Conservation (phyloP, 2,329 filamentous ascomycete genomes). For the Amesomyces nigricolor region DNA sequence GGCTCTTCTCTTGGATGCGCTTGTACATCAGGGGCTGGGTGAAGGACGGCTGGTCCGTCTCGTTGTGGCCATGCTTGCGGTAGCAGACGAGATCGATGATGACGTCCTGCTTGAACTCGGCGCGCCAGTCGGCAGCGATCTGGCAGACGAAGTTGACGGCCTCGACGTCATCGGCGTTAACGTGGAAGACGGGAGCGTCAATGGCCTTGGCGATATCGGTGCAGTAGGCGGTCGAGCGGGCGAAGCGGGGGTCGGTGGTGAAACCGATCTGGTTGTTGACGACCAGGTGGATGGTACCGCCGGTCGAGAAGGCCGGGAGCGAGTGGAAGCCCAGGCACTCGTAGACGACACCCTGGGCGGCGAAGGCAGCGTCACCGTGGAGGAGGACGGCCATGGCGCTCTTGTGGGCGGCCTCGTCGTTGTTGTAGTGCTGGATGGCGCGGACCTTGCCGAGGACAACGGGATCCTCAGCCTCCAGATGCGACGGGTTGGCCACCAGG, state of each 20-base stretch:
- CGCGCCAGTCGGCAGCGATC: conserved; percentile 93
- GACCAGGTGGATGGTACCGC: conserved; percentile 92
- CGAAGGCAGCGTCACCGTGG: conserved; percentile 95
- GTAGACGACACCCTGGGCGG: conserved; percentile 94
- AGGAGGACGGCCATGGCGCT: conserved; percentile 94
- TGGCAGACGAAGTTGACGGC: conserved; percentile 98
- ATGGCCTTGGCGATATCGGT: conserved; percentile 99
- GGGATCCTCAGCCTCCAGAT: conserved; percentile 95
- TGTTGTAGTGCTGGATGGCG: conserved; percentile 98
- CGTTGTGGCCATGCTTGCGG: conserved; percentile 98
- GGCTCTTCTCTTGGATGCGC: conserved; percentile 78
- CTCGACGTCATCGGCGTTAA: conserved; percentile 97
- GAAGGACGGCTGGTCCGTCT: conserved; percentile 98
- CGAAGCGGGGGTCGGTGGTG: conserved; percentile 95
- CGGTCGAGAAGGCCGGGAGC: conserved; percentile 91
- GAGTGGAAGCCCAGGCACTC: conserved; percentile 98
- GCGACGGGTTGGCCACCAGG: conserved; percentile 94
- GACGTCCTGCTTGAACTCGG: conserved; percentile 97
- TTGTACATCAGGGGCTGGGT: conserved; percentile 99
- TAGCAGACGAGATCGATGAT: conserved; percentile 99
- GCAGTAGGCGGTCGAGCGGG: conserved; percentile 96
- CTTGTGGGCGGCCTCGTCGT: conserved; percentile 82
- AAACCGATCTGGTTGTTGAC: conserved; percentile 99
- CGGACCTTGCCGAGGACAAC: conserved; percentile 96
- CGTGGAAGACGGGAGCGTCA: conserved; percentile 97